These are phyloP conservation scores for Theileria parva DNA, from an alignment of 169 alveolate genomes.

Conservation along the genomic window DNA sequence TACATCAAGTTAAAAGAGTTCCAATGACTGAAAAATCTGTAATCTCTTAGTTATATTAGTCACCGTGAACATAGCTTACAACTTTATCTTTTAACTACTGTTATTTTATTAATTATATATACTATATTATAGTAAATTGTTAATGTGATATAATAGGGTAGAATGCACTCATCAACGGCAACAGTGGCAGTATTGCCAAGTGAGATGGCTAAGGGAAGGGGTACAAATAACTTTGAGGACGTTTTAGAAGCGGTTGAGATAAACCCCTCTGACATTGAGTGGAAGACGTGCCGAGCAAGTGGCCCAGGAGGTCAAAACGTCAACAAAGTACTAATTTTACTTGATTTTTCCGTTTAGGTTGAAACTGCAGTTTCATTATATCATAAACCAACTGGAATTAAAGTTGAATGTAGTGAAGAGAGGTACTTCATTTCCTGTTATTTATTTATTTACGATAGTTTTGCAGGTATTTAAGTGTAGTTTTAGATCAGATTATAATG, in stretches of 20 bases:
- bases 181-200: conserved; percentile 75
- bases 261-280: conserved; percentile 68
- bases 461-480: not conserved
- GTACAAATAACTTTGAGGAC: conserved; percentile 11
- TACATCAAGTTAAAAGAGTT: conserved; percentile 78
- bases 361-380: conserved; percentile 58
- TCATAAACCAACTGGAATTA: conserved; percentile 65
- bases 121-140: too few species aligned
- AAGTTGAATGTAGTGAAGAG: conserved; percentile 56
- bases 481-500: too few species aligned
- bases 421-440: conserved; percentile 12
- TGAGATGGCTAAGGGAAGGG: conserved; percentile 16
- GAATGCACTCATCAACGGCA: conserved; percentile 81
- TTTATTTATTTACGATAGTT: too few species aligned
- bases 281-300: conserved; percentile 77
- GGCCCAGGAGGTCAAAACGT: conserved; percentile 82
- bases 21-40: conserved; percentile 73
- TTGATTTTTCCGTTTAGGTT: conserved; percentile 31
- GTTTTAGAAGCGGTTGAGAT: conserved; percentile 36
- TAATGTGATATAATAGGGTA: conserved; percentile 41
- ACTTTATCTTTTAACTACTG: too few species aligned
- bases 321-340: conserved; percentile 65
- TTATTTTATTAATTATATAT: too few species aligned
- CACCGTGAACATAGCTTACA: not conserved
- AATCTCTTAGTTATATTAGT: not conserved